A percentile compares a stretch with the other conserved stretches of the same genome.
These are phyloP conservation scores for Aspergillus flavus DNA, from an alignment of 2,329 filamentous ascomycete species.

Conservation along the genomic window DNA sequence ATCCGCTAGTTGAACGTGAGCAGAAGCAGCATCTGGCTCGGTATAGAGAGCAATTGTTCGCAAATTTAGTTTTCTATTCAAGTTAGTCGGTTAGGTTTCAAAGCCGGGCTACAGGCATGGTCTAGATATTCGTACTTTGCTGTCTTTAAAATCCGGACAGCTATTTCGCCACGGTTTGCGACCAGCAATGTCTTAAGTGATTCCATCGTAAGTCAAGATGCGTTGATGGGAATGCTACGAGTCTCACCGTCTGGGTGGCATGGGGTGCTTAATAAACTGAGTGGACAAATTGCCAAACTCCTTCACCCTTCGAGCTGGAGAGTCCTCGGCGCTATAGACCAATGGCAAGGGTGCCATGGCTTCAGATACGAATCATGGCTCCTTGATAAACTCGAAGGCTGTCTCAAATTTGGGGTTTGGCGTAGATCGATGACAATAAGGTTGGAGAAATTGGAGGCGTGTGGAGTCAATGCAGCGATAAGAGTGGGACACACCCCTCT, in stretches of 20 bases:
- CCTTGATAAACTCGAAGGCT: background rate
- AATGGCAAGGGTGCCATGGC: conserved; percentile 2
- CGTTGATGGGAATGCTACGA: background rate
- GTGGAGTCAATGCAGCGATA: conserved; percentile 4
- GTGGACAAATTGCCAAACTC: background rate
- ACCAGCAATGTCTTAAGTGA: conserved; percentile 56
- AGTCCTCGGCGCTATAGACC: conserved; percentile 5
- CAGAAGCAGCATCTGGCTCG: conserved; percentile 56
- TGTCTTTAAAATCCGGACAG: conserved; percentile 56
- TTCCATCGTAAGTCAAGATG: conserved; percentile 30
- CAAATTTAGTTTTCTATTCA: conserved; percentile 46
- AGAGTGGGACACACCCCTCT: conserved; percentile 2
- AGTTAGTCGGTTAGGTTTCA: background rate
- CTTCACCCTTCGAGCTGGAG: background rate
- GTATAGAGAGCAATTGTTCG: conserved; percentile 62
- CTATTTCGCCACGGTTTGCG: conserved; percentile 64
- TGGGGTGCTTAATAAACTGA: background rate
- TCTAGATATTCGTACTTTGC: conserved; percentile 38
- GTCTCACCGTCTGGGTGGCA: background rate
- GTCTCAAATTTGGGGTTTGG: background rate
- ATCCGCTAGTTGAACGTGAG: conserved; percentile 58
- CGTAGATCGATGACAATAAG: background rate
- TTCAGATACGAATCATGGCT: background rate
- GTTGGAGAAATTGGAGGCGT: conserved; percentile 10
- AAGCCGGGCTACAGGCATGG: background rate